phyloP scores from a whole-genome alignment of 495 filamentous ascomycete genomes.

The Parmelia sp. region DNA sequence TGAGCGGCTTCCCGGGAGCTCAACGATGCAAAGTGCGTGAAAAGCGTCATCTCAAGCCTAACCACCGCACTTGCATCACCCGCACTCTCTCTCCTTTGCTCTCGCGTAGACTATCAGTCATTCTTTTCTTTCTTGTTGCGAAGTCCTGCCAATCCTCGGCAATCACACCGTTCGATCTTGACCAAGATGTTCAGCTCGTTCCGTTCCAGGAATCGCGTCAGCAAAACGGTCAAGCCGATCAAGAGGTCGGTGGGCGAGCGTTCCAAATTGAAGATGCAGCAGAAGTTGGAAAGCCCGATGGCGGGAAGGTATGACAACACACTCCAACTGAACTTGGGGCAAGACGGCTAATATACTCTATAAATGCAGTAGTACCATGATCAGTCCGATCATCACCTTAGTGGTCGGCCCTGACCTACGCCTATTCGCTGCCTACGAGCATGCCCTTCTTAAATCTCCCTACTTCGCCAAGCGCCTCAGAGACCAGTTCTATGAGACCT shows the following conservation, averaged over 20 bases:
- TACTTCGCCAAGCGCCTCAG: constrained; percentile 51
- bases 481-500: constrained; percentile 52
- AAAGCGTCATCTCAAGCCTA: constrained; percentile 27
- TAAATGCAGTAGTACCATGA: constrained; percentile 44
- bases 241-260: constrained; percentile 69
- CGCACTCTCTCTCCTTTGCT: not conserved
- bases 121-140: constrained; percentile 29
- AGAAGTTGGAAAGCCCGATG: constrained; percentile 50
- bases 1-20: constrained; percentile 28
- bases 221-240: constrained; percentile 66
- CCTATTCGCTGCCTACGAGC: constrained; percentile 68
- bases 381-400: constrained; percentile 77
- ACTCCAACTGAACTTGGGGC: constrained; percentile 32
- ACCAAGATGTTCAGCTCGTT: constrained; percentile 79
- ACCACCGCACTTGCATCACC: not conserved
- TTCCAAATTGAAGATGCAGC: constrained; percentile 69
- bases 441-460: constrained; percentile 54
- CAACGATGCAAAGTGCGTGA: constrained; percentile 27
- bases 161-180: constrained; percentile 29
- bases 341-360: constrained; percentile 27
- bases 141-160: constrained; percentile 9
- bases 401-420: constrained; percentile 73
- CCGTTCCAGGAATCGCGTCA: constrained; percentile 64
- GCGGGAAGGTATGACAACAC: constrained; percentile 40
- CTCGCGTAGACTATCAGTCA: constrained; percentile 10